Conservation (phyloP, 1,284 basidiomycete species). For the Leccinum subrobustum region DNA sequence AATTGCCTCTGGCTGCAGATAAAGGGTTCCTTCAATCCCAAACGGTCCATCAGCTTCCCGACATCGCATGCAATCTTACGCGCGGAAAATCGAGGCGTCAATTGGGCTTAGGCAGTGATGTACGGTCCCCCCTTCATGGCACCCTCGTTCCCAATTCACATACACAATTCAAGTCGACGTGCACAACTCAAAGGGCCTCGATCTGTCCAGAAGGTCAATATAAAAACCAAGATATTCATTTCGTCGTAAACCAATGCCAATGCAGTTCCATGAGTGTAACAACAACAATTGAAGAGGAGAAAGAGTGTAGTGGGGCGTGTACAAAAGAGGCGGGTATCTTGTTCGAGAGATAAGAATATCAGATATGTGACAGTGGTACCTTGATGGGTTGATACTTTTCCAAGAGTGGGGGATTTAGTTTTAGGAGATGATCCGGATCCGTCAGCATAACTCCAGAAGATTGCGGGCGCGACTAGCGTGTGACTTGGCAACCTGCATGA, state of each 20-base stretch:
- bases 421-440: background rate
- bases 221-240: constrained; percentile 10
- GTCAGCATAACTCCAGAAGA: constrained; percentile 33
- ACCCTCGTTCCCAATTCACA: background rate
- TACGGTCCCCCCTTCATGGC: background rate
- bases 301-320: background rate
- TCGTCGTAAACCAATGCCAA: constrained; percentile 6
- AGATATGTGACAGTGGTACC: background rate
- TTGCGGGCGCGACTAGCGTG: constrained; percentile 31
- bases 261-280: background rate
- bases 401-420: constrained; percentile 2
- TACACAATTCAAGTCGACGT: background rate
- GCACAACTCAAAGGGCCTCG: background rate
- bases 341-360: constrained; percentile 14
- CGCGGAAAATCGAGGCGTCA: background rate
- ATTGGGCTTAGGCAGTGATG: background rate
- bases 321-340: constrained; percentile 20
- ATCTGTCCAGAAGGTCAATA: background rate
- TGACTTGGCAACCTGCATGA: constrained; percentile 26
- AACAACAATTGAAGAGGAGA: background rate
- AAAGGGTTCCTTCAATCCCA: background rate
- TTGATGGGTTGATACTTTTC: constrained; percentile 4
- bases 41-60: too few relatives aligned
- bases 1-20: background rate
- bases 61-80: background rate